Evolutionary conservation across 176 grass and related monocot species (phyloP), one percentile per base, ranked within the genome.

Genomic region (Oryza meyeriana): DNA sequence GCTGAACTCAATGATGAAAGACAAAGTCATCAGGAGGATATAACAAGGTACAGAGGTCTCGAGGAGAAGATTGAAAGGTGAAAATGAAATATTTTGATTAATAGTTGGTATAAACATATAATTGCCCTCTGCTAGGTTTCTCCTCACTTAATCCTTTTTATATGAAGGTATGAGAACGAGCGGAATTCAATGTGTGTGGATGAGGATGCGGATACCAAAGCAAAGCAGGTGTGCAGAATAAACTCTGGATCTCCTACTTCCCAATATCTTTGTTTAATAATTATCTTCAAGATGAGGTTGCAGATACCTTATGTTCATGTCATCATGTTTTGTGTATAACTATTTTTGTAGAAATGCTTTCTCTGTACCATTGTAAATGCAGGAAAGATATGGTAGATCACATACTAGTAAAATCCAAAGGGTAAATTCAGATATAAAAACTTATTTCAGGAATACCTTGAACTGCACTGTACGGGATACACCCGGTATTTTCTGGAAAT

Each of bases 21-120:
- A 73, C 77, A 87, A 63, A 85, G 42, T 52, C 97, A 87, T 87
- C 83, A 92, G 71, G 83, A 94, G 34, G 91, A 99, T 84, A 84
- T 99, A 48, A 66, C 59, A 18, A 96, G 88, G 85, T 94, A 80
- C 58, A 96, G 78, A 90, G 93, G 96, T 66, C 93, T 96, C 1
- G 85, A 96, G 73, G 93, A 96, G 61, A 88, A 90, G 79, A 76
- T 94, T 42, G 85, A 94, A 88, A 96, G 91, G 97, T 99, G 76
- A 78, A 74, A 77, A 10, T 87, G 61, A 75, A 71, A 42, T 83
- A 22, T 69, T 74, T 36, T 82, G 40, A 57, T 68, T 10, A 71
- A 45, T 27, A 29, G 9, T 41, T 61, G 5, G 20, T 39, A 62
- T 72, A 40, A 39, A 33, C 1, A 14, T 39, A 62, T 73, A 25